These are phyloP conservation scores for Fusarium sp. DNA, from an alignment of 2,329 filamentous ascomycete species.

Conservation along the genomic window DNA sequence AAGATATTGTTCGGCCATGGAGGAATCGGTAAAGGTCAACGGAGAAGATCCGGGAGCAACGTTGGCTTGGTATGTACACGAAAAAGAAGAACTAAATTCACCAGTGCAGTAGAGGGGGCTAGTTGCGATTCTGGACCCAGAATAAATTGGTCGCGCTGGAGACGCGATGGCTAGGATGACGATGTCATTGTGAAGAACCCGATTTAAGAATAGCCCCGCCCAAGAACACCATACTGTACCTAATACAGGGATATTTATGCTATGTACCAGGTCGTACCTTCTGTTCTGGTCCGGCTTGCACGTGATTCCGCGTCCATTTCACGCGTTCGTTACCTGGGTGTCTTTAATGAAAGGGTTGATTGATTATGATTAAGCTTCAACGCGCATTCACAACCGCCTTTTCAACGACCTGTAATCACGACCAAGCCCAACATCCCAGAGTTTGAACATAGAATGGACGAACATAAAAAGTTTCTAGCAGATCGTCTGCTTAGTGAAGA, in stretches of 20 bases:
- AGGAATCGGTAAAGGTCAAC: neutral
- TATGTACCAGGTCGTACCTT: neutral
- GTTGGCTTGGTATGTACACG: neutral
- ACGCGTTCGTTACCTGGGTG: slow-evolving; percentile 31
- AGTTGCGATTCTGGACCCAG: slow-evolving; percentile 2
- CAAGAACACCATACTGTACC: no score
- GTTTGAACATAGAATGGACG: slow-evolving; percentile 55
- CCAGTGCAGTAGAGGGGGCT: neutral
- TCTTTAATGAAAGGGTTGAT: slow-evolving; percentile 14
- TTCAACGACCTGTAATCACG: neutral
- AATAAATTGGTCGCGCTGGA: slow-evolving; percentile 37
- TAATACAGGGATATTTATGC: neutral
- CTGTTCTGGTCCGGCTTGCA: slow-evolving; percentile 20
- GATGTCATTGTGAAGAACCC: slow-evolving; percentile 1
- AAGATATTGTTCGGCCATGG: slow-evolving; percentile 57
- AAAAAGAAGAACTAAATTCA: neutral
- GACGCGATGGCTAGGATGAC: slow-evolving; percentile 40
- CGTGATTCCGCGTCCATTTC: slow-evolving; percentile 51
- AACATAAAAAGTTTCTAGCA: slow-evolving; percentile 78
- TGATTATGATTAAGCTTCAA: slow-evolving; percentile 15
- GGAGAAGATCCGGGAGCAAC: neutral
- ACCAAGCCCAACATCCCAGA: no score
- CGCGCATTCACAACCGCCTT: neutral
- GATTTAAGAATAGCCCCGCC: slow-evolving; percentile 4
- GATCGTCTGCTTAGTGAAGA: slow-evolving; percentile 81